Conservation (phyloP, 495 filamentous ascomycete genomes). For the Daldinia caldariorum region DNA sequence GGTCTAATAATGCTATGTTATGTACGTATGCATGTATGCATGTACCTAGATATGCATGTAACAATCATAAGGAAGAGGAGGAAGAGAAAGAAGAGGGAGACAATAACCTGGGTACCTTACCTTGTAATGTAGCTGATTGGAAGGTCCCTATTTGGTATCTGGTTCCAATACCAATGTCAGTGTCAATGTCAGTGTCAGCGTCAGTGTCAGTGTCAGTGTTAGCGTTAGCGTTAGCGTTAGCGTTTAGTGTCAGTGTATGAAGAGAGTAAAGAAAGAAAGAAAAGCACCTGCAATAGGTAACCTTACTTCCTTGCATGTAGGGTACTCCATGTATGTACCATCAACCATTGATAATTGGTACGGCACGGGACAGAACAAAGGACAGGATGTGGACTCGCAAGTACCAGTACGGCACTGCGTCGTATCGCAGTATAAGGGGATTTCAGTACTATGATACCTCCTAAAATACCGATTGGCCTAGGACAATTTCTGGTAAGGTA, state of each 20-base stretch:
- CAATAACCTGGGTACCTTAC: background rate
- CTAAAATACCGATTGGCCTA: background rate
- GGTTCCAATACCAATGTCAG: no score
- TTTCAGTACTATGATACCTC: background rate
- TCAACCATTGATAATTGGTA: constrained; percentile 14
- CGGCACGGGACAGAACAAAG: background rate
- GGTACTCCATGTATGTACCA: constrained; percentile 2
- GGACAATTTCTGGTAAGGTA: background rate
- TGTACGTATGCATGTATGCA: no score
- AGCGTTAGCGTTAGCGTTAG: no score
- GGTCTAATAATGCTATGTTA: background rate
- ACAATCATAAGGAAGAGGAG: constrained; percentile 6
- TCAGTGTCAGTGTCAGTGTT: no score
- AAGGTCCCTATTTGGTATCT: no score
- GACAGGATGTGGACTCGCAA: constrained; percentile 1
- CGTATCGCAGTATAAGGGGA: background rate
- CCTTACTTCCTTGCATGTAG: constrained; percentile 7
- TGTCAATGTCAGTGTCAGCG: no score
- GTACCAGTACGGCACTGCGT: constrained; percentile 26
- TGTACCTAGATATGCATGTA: background rate
- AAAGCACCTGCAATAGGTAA: constrained; percentile 12
- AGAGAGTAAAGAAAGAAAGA: constrained; percentile 11
- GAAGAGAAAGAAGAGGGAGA: background rate
- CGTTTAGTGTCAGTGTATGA: background rate
- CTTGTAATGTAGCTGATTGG: no score